These are phyloP conservation scores for Neodidymelliopsis sp. DNA, from an alignment of 2,329 filamentous ascomycete species.

Conservation along the genomic window DNA sequence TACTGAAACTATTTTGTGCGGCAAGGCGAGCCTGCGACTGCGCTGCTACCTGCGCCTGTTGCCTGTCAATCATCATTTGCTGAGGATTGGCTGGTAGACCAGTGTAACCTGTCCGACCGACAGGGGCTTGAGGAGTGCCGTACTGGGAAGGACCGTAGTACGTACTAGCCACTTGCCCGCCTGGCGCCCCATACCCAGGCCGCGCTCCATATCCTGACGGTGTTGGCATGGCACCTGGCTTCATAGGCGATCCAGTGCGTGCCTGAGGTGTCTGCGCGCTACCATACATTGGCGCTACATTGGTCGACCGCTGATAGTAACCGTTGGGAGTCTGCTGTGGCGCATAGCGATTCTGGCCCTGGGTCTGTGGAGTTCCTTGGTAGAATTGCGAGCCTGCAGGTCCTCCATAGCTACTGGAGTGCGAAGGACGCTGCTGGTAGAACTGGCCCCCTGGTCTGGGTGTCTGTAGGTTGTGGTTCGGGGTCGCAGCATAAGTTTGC, in stretches of 20 bases:
- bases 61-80: constrained; percentile 46
- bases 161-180: constrained; percentile 41
- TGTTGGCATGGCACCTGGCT: constrained; percentile 32
- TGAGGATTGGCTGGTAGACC: constrained; percentile 38
- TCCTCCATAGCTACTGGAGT: constrained; percentile 38
- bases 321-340: constrained; percentile 39
- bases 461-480: constrained; percentile 43
- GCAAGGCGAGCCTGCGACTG: constrained; percentile 48
- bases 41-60: constrained; percentile 40
- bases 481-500: constrained; percentile 37
- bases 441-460: constrained; percentile 41
- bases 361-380: constrained; percentile 43
- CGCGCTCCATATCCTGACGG: constrained; percentile 40
- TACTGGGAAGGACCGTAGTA: constrained; percentile 47
- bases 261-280: constrained; percentile 37
- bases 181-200: constrained; percentile 38
- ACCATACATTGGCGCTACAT: constrained; percentile 44
- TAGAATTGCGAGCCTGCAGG: constrained; percentile 43
- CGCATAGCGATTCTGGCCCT: constrained; percentile 43
- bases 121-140: constrained; percentile 39
- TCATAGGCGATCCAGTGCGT: constrained; percentile 48
- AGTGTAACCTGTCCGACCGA: constrained; percentile 31
- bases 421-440: constrained; percentile 42
- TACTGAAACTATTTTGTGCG: constrained; percentile 46
- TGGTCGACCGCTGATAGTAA: constrained; percentile 45